Evolutionary conservation across 208 protist genomes (phyloP), one percentile per base, ranked within the genome.

Genomic region (Leptomonas seymouri): DNA sequence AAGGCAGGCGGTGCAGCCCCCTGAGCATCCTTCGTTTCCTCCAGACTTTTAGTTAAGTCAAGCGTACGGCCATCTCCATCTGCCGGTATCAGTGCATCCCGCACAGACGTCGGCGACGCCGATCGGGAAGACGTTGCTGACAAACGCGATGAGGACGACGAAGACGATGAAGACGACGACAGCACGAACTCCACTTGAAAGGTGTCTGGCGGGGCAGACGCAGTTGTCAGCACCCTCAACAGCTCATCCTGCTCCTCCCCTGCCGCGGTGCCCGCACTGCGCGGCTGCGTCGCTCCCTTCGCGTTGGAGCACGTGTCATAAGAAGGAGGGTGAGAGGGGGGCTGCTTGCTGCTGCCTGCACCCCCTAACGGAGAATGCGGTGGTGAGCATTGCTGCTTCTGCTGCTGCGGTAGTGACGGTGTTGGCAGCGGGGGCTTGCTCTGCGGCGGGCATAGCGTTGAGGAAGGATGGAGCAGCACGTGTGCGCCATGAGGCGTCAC

Each of bases 171-270:
- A 3, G 63, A 69, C 2, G 61, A 60, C 0, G 58, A 64, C 1
- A 42, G 48, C 20, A 71, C 14, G 46, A 76, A 76, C 60, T 76
- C 63, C 49, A 76, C 71, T 27, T 64, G 34, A 23, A 76, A 76
- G 27, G 23, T 44, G 0, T 64, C 71, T 0, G 71, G 71, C n/a
- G 71, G 71, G 6, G 45, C 55, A 3, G 63, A 30, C 6, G 56
- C 14, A 5, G 61, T 25, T 20, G 59, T 66, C 59, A 56, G 41
- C 20, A 46, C 45, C 25, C 39, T 30, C 23, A 69, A 25, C 63
- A 54, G 39, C 16, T 21, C 49, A 31, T 69, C 50, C 25, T 34
- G 18, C 6, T 59, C 50, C 28, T 49, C 49, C 5, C n/a, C 39
- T 57, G 62, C 21, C 16, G 28, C 45, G 59, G 5, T 53, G 41